Evolutionary conservation across 768 basidiomycete species (phyloP), one percentile per base, ranked within the genome.

Genomic region (Kwoniella botswanensis): DNA sequence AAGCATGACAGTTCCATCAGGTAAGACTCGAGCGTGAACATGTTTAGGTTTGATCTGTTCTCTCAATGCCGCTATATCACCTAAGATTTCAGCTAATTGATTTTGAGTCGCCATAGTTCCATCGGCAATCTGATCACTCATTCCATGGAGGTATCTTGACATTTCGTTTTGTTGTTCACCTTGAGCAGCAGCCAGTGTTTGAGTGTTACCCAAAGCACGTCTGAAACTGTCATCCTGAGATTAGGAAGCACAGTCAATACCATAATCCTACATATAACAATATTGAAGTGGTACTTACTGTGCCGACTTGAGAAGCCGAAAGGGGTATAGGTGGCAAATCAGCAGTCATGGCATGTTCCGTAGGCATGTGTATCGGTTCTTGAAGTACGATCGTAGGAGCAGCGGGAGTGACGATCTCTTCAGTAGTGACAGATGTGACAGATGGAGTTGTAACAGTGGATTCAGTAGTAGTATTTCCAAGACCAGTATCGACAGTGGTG

Each of bases 151-250:
- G 63, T 81, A 83, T 17, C 82, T 72, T 21, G 77, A 79, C 69
- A 83, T 83, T 62, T 82, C 80, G 67, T 83, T 83, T 24, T 78
- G 75, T 52, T 83, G 82, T 29, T 79, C 73, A 53, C 81, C 82
- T 72, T 82, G 81, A 63, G 81, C 81, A 52, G 76, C 74, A 21
- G 81, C 79, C 9, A 83, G 60, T 21, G 74, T 70, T 67, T 81
- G 70, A 13, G 74, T 66, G 56, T 79, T 75, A 21, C 72, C 73
- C 22, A 82, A 58, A 54, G 77, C 75, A 24, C 77, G 74, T 29
- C 74, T 71, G 73, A 79, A 76, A 35, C 74, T 74, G 50, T 81
- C 80, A 62, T 79, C 75, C 69, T 75, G 56, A 4, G 24, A 12
- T 15, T 15, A 17, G 0, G 10, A 24, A 29, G 15, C 0, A 43